These are phyloP conservation scores for Yarrowia sp. DNA, from an alignment of 805 yeast genomes.

Conservation along the genomic window DNA sequence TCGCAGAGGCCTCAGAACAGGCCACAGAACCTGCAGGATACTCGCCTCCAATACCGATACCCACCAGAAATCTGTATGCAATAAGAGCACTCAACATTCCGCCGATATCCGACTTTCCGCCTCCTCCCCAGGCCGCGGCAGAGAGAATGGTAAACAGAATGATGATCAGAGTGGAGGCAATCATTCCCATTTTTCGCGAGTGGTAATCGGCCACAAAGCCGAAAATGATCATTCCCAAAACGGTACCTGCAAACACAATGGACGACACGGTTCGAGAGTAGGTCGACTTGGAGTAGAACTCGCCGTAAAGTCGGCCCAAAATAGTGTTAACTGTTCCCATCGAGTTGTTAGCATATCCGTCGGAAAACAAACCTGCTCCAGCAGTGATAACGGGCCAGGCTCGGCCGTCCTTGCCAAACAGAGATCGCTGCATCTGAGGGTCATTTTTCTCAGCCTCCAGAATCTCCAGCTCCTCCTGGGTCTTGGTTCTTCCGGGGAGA, in stretches of 20 bases:
- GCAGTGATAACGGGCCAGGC: slow-evolving; percentile 72
- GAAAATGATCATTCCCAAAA: slow-evolving; percentile 76
- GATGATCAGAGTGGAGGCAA: slow-evolving; percentile 68
- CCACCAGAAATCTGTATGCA: slow-evolving; percentile 79
- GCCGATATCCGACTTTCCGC: slow-evolving; percentile 48
- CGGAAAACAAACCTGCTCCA: slow-evolving; percentile 91
- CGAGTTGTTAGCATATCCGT: slow-evolving; percentile 86
- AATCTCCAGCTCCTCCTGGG: background rate
- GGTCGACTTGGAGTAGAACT: slow-evolving; percentile 53
- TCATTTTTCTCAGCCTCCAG: background rate
- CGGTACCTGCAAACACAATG: slow-evolving; percentile 89
- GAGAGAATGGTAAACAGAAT: slow-evolving; percentile 74
- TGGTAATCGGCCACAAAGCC: slow-evolving; percentile 77
- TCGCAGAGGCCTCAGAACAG: slow-evolving; percentile 83
- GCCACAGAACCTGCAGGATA: slow-evolving; percentile 93
- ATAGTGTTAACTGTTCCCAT: slow-evolving; percentile 74
- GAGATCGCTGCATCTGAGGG: background rate
- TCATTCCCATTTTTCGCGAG: slow-evolving; percentile 81
- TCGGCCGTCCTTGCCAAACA: slow-evolving; percentile 19
- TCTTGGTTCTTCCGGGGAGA: background rate
- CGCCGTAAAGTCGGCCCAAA: slow-evolving; percentile 62
- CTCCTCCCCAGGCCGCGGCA: slow-evolving; percentile 85
- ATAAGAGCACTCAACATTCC: slow-evolving; percentile 85
- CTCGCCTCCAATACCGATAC: slow-evolving; percentile 92
- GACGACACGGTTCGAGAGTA: slow-evolving; percentile 81